Base-by-base conservation (phyloP, 1,284 basidiomycete genomes). In the Sanghuangporus sanghuang region DNA sequence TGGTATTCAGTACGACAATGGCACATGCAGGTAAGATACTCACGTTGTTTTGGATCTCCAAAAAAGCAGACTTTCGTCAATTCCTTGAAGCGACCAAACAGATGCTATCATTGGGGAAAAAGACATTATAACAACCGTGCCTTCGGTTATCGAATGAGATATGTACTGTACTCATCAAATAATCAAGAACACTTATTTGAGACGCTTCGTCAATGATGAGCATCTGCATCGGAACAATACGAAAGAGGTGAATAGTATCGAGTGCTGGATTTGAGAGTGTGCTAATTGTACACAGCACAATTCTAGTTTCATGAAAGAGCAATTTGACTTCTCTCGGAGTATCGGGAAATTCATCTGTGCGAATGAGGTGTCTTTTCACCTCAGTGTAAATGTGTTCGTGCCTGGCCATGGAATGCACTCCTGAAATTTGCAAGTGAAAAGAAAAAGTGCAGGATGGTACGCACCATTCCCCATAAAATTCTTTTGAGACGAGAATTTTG, bases 201-300 rank as follows among this genome's bases (percentile, higher is more conserved):
- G 78, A 80, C 0, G 80, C 80, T 67, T 82, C 81, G 63, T 82
- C 80, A 36, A 82, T 69, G 35, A 82, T 73, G 1, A 82, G 72
- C 18, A 71, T 69, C 42, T 73, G 71, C 16, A 80, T 67, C 2
- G 78, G 79, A 1, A 79, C 68, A 3, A 76, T 57, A 0, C 68
- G 50, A 66, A 75, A 77, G 3, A 76, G 59, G 1, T 75, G 72
- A 23, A 69, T 69, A 1, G 68, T 61, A 3, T 73, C 66, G 40
- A 81, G 63, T 0, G 60, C 67, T 2, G 76, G 76, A 57, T 78
- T 79, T 5, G 78, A 79, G 6, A 82, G 71, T 72, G 77, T 79
- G 61, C 76, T 75, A 16, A 81, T 62, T 0, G 80, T 81, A 35
- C 74, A 80, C 0, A 81, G 70, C 3, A 81, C 71, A 38, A 81